A percentile compares a stretch with the other conserved stretches of the same genome.
Conservation (phyloP, 768 basidiomycete genomes). For the Auricularia heimuer region DNA sequence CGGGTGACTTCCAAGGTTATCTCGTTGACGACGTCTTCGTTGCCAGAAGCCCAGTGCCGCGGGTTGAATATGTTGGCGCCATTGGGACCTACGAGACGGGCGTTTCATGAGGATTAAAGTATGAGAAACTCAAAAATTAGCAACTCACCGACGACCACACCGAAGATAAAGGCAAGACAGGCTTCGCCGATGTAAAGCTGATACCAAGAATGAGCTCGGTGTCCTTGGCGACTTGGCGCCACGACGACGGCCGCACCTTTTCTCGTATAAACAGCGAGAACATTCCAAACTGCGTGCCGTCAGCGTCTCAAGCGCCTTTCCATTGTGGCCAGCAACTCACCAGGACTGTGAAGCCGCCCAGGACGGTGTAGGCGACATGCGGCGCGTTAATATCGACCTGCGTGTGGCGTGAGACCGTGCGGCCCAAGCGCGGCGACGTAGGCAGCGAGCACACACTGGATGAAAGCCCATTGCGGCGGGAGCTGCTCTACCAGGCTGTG, state of each 20-base stretch:
- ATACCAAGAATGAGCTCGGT: not conserved
- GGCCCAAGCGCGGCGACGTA: not conserved
- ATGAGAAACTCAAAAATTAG: not conserved
- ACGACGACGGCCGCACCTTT: slow-evolving; percentile 36
- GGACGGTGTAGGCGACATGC: slow-evolving; percentile 68
- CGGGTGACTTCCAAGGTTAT: slow-evolving; percentile 87
- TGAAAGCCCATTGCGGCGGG: not conserved
- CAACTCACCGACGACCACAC: slow-evolving; percentile 60
- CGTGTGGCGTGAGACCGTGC: not conserved
- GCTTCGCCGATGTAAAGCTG: slow-evolving; percentile 93
- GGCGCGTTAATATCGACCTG: slow-evolving; percentile 55
- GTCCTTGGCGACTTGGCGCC: not conserved
- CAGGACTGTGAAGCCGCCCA: slow-evolving; percentile 75
- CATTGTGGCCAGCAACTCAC: slow-evolving; percentile 27
- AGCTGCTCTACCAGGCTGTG: not conserved
- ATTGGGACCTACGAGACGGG: slow-evolving; percentile 49
- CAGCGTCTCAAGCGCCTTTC: not conserved
- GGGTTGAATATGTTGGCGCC: slow-evolving; percentile 77
- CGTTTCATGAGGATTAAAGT: slow-evolving; percentile 7
- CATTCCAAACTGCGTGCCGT: slow-evolving; percentile 70
- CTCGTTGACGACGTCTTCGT: slow-evolving; percentile 40
- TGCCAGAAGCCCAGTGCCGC: slow-evolving; percentile 52
- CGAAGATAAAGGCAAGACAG: slow-evolving; percentile 88
- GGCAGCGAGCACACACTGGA: not conserved
- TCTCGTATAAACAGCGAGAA: slow-evolving; percentile 88